Evolutionary conservation across 2,329 filamentous ascomycete species (phyloP).

Genomic region (Colletotrichum sp.): DNA sequence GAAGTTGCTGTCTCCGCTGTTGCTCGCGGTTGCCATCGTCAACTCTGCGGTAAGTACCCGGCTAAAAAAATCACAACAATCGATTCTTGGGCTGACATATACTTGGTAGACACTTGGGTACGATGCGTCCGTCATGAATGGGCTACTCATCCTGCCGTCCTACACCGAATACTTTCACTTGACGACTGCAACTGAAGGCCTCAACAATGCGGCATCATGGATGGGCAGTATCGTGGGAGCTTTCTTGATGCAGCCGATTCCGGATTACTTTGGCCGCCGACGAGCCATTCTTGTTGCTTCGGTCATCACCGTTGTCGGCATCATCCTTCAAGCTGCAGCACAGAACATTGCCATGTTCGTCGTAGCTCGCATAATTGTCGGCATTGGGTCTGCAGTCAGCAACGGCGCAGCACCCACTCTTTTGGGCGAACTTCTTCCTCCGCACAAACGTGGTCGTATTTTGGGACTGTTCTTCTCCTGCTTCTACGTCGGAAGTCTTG

Average conservation of each 20-base stretch:
- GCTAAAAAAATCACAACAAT: rapidly evolving
- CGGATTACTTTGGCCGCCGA: constrained; percentile 47
- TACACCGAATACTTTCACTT: constrained; percentile 62
- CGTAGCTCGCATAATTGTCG: constrained; percentile 49
- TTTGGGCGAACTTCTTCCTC: constrained; percentile 53
- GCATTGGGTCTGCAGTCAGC: constrained; percentile 47
- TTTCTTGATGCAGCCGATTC: constrained; percentile 44
- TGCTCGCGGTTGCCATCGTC: constrained; percentile 10
- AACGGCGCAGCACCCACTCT: constrained; percentile 50
- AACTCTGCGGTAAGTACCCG: constrained; percentile 1
- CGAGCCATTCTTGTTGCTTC: constrained; percentile 44
- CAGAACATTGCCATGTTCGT: constrained; percentile 59
- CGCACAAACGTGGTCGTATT: constrained; percentile 22
- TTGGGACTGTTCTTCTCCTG: constrained; percentile 24
- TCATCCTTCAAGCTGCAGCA: constrained; percentile 50
- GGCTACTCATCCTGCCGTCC: constrained; percentile 60
- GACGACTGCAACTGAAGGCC: constrained; percentile 53
- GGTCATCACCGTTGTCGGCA: constrained; percentile 45
- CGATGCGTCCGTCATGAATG: constrained; percentile 59
- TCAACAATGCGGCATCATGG: constrained; percentile 61
- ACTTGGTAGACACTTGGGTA: constrained; percentile 33
- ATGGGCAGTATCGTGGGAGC: constrained; percentile 54
- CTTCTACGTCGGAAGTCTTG: constrained; percentile 33
- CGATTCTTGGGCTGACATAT: not conserved
- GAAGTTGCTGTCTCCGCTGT: constrained; percentile 5